A percentile compares a stretch with the other conserved stretches of the same genome.
These are phyloP conservation scores for Xylaria arbuscula DNA, from an alignment of 2,329 filamentous ascomycete species.

Conservation along the genomic window DNA sequence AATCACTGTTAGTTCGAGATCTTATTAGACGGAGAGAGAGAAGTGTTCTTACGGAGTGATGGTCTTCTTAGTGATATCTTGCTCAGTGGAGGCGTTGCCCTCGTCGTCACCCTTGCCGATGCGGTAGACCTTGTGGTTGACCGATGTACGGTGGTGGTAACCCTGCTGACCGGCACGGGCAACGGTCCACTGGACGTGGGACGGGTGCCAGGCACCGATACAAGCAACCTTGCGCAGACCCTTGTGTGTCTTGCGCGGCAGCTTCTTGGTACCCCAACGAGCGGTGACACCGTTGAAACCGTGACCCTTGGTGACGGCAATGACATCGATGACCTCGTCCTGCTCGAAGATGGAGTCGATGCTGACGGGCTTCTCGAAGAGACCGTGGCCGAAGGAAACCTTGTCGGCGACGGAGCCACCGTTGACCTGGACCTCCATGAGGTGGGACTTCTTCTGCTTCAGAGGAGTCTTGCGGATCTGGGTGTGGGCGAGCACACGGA, in stretches of 20 bases:
- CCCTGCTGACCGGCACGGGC: conserved; percentile 99
- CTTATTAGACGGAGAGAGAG: neutral
- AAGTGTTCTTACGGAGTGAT: conserved; percentile 91
- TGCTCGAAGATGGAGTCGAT: conserved; percentile 97
- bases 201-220: conserved; percentile 99
- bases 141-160: conserved; percentile 99
- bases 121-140: conserved; percentile 99
- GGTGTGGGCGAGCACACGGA: conserved; percentile 98
- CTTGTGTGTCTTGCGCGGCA: conserved; percentile 99
- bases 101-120: conserved; percentile 93
- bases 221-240: conserved; percentile 99
- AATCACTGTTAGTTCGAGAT: conserved; percentile 29
- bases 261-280: conserved; percentile 99
- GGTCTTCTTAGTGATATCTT: conserved; percentile 98
- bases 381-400: conserved; percentile 92
- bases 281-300: conserved; percentile 97
- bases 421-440: conserved; percentile 99
- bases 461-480: conserved; percentile 99
- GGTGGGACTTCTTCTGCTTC: conserved; percentile 99
- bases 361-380: conserved; percentile 99
- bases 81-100: conserved; percentile 92
- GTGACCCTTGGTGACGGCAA: conserved; percentile 99
- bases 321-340: conserved; percentile 99
- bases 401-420: conserved; percentile 95
- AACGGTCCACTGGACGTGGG: conserved; percentile 99